Evolutionary conservation across 2,329 filamentous ascomycete species (phyloP).

Genomic region (Botrytis medusae): DNA sequence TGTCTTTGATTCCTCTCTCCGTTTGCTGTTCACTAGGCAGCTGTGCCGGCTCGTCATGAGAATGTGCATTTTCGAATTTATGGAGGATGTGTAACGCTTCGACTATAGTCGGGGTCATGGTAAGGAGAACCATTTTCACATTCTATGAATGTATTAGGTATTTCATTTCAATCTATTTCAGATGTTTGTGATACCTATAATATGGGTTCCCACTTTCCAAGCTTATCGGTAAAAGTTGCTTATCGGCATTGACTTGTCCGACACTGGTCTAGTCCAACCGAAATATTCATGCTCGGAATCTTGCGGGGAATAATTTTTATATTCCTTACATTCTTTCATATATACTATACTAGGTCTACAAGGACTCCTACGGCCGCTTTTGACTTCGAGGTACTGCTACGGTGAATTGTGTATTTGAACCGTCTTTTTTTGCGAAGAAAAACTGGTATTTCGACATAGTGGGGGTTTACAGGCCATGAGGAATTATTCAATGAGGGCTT

Average conservation of each 20-base stretch:
- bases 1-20: not conserved
- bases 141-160: not conserved
- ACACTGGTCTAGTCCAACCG: constrained; percentile 31
- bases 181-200: not conserved
- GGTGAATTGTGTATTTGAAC: not conserved
- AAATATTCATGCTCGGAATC: constrained; percentile 29
- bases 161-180: not conserved
- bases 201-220: constrained; percentile 7
- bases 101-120: constrained; percentile 69
- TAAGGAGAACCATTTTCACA: constrained; percentile 68
- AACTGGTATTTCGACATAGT: not conserved
- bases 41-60: not conserved
- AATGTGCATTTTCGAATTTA: constrained; percentile 1
- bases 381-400: constrained; percentile 1
- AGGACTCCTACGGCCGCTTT: not conserved
- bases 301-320: constrained; percentile 26
- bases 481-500: constrained; percentile 52
- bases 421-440: not conserved
- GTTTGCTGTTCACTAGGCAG: not conserved
- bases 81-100: constrained; percentile 53
- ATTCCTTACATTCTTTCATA: constrained; percentile 8
- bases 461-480: constrained; percentile 46
- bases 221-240: constrained; percentile 27
- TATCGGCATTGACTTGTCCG: constrained; percentile 26
- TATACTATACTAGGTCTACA: constrained; percentile 20